Base-by-base conservation (phyloP, 176 grass and related monocot species). In the Hordeum marinum region DNA sequence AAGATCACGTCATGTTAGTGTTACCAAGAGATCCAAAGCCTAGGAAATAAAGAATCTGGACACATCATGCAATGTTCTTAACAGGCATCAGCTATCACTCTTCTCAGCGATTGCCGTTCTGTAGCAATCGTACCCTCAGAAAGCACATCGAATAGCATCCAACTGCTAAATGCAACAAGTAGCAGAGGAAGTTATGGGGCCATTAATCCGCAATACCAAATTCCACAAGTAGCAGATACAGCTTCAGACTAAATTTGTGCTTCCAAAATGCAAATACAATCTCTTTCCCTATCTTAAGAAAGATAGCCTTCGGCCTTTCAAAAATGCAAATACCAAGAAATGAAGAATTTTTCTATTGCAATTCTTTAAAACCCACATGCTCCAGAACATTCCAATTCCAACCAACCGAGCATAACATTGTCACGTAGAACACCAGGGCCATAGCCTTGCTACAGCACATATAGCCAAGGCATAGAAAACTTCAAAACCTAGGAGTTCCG, bases 321-420 rank as follows among this genome's bases (percentile, higher is more conserved):
- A n/a, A 73, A 27, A n/a, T 52, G 46, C 43, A 54, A 69, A 70
- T 82, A 69, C 21, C 48, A 54, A 21, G n/a, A 10, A 75, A 88
- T 45, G 26, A 41, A 36, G 0, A 46, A 9, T 1, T 32, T 80
- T 80, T 13, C 43, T 21, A 65, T 8, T 39, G 45, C 12, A 69
- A 27, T 37, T 15, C 27, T 79, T 72, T 70, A 69, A 55, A 27
- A 82, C 5, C 63, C 12, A 54, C 24, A 52, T 64, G 63, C 7
- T 64, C 42, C 52, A 78, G 35, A 85, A 77, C 40, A 85, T 42
- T n/a, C 65, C 46, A 72, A 35, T 82, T 42, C 72, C 18, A 77
- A 72, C 77, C 34, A 64, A 74, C 23, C 64, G 11, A 84, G 15
- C 41, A 74, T 27, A 75, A 67, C 59, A 73, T 60, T 54, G 57